A percentile compares a stretch with the other conserved stretches of the same genome.
Conservation (phyloP, 2,329 filamentous ascomycete genomes). For the Zymoseptoria brevis region DNA sequence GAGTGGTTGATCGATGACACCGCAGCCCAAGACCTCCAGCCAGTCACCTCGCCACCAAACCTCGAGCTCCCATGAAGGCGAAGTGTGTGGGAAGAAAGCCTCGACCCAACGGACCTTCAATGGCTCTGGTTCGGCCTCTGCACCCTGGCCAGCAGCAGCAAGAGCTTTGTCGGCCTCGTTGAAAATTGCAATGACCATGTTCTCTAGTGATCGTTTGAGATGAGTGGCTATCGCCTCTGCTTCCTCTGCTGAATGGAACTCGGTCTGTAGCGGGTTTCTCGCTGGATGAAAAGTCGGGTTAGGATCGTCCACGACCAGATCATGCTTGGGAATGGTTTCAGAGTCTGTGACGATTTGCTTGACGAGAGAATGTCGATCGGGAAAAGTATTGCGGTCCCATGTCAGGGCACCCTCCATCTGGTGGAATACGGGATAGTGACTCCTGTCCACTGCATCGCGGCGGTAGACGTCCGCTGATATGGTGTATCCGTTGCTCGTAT, state of each 20-base stretch:
- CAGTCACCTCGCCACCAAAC: slow-evolving; percentile 91
- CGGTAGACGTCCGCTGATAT: slow-evolving; percentile 93
- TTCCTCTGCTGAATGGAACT: slow-evolving; percentile 64
- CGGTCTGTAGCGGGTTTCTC: slow-evolving; percentile 72
- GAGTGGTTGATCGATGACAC: slow-evolving; percentile 76
- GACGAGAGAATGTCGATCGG: slow-evolving; percentile 46
- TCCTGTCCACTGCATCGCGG: slow-evolving; percentile 86
- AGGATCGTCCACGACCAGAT: slow-evolving; percentile 71
- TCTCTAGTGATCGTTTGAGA: slow-evolving; percentile 80
- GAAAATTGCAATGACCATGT: slow-evolving; percentile 86
- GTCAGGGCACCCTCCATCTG: slow-evolving; percentile 94
- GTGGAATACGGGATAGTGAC: slow-evolving; percentile 94
- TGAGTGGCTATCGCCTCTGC: slow-evolving; percentile 76
- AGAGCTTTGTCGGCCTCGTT: slow-evolving; percentile 63
- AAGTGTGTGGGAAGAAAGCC: slow-evolving; percentile 95
- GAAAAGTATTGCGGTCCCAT: slow-evolving; percentile 65
- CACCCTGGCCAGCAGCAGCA: slow-evolving; percentile 32
- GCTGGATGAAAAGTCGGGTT: slow-evolving; percentile 69
- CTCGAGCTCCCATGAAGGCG: slow-evolving; percentile 90
- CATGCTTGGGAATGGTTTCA: slow-evolving; percentile 61
- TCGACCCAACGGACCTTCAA: slow-evolving; percentile 89
- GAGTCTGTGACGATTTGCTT: slow-evolving; percentile 63
- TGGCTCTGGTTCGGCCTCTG: slow-evolving; percentile 50
- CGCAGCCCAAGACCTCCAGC: slow-evolving; percentile 93
- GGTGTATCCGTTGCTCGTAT: slow-evolving; percentile 71